Evolutionary conservation across 176 grass and related monocot genomes (phyloP).

Genomic region (Musa itinerans): DNA sequence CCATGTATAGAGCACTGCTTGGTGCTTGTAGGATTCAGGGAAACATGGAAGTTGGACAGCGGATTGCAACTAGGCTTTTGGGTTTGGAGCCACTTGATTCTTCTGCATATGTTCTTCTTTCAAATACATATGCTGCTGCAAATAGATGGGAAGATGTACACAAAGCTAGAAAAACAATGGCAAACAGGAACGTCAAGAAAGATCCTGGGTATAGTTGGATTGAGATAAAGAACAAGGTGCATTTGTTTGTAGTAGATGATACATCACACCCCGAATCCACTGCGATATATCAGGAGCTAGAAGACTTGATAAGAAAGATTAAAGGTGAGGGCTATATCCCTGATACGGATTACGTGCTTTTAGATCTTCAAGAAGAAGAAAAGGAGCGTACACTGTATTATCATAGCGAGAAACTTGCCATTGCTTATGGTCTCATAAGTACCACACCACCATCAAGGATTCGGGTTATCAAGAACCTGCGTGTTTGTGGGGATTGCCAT

Average conservation of each 20-base stretch:
- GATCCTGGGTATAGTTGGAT: slow-evolving; percentile 24
- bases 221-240: slow-evolving; percentile 14
- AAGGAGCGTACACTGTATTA: slow-evolving; percentile 7
- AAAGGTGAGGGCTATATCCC: slow-evolving; percentile 16
- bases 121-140: slow-evolving; percentile 22
- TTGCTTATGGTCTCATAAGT: slow-evolving; percentile 19
- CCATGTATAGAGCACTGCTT: slow-evolving; percentile 17
- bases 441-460: slow-evolving; percentile 2
- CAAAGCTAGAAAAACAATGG: slow-evolving; percentile 22
- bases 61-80: slow-evolving; percentile 24
- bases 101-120: slow-evolving; percentile 26
- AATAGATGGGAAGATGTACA: slow-evolving; percentile 18
- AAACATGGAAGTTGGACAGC: slow-evolving; percentile 15
- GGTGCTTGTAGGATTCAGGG: slow-evolving; percentile 22
- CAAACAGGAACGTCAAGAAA: slow-evolving; percentile 12
- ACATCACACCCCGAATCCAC: slow-evolving; percentile 3
- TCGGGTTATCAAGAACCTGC: slow-evolving; percentile 16
- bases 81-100: slow-evolving; percentile 19
- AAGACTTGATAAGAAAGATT: slow-evolving; percentile 22
- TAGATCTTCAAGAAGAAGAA: slow-evolving; percentile 26
- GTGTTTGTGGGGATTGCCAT: slow-evolving; percentile 20
- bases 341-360: slow-evolving; percentile 12
- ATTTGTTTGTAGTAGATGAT: slow-evolving; percentile 21
- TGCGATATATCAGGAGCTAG: slow-evolving; percentile 19
- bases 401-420: slow-evolving; percentile 24